Evolutionary conservation across 1,139 yeast species (phyloP), one percentile per base, ranked within the genome.

Genomic region (Nadsonia starkeyi-henricii): DNA sequence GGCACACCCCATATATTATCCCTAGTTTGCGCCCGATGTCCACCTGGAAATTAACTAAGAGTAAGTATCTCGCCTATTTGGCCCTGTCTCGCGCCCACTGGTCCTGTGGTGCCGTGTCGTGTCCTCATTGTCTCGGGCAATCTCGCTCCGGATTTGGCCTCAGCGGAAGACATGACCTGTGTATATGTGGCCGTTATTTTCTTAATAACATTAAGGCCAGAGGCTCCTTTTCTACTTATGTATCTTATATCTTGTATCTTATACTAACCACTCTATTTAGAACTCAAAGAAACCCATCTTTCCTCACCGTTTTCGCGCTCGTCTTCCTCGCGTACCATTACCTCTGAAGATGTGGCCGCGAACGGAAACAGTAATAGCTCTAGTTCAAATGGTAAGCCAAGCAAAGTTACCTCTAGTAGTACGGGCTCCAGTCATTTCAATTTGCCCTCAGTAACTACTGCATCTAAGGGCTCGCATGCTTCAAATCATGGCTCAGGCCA

Each of bases 271-370:
- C 12, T 26, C 20, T n/a, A n/a, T 30, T 17, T 37, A 61, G 65
- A 67, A 55, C 64, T 67, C 44, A 66, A 67, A 50, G 71, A 67
- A 46, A 65, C 71, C 9, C 68, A 65, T 51, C 51, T 67, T 51
- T 57, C 67, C 48, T 53, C 62, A 39, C 55, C 65, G 45, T 58
- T 58, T 49, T 49, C 51, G 5, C 54, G 47, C 12, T 44, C 50
- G 20, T 47, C 51, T 12, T 47, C 52, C 12, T 21, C 52, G 7
- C 15, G 39, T 13, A 44, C 54, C n/a, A 43, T 48, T 20, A 43
- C 51, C 20, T 44, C 52, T 20, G 48, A 47, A 33, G 45, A 51
- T 49, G 43, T 51, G 49, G 44, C 49, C 52, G 41, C 18, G 13
- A 39, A 19, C 26, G 23, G 20, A 8, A 41, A 26, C 19, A 17